A percentile compares a stretch with the other conserved stretches of the same genome.
These are phyloP conservation scores for Rhododendron simsii DNA, from an alignment of 148 eudicot species.

Conservation along the genomic window DNA sequence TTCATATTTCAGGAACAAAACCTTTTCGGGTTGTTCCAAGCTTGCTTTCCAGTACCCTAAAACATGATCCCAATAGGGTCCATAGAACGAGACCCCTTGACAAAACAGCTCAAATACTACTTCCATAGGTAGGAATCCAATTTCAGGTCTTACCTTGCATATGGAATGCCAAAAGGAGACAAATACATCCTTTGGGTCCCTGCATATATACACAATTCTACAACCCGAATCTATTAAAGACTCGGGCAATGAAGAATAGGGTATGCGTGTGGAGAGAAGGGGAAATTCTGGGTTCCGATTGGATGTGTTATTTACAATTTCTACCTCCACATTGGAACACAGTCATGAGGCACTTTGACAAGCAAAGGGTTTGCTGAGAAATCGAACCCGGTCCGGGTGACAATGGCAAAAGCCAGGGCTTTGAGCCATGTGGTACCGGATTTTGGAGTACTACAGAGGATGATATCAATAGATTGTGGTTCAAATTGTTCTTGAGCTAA, in stretches of 20 bases:
- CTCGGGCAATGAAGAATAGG: neutral
- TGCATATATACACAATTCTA: conserved; percentile 11
- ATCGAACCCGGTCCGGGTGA: neutral
- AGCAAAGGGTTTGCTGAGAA: neutral
- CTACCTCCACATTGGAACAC: neutral
- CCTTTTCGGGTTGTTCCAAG: neutral
- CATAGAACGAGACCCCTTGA: neutral
- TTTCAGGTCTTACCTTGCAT: neutral
- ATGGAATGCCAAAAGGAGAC: conserved; percentile 13
- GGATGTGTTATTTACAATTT: neutral
- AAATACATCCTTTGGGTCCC: conserved; percentile 15
- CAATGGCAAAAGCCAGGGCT: neutral
- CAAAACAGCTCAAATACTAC: neutral
- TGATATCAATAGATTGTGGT: neutral
- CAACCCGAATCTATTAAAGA: neutral
- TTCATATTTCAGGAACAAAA: neutral
- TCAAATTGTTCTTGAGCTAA: neutral
- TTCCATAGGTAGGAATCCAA: neutral
- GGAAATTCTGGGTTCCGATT: neutral
- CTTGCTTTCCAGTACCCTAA: conserved; percentile 1
- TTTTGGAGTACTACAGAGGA: neutral
- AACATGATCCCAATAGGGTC: conserved; percentile 3
- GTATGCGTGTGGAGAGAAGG: conserved; percentile 2
- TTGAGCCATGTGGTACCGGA: conserved; percentile 13
- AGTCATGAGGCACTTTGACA: neutral